Evolutionary conservation across 495 filamentous ascomycete genomes (phyloP).

Genomic region (Penicillium chermesinum): DNA sequence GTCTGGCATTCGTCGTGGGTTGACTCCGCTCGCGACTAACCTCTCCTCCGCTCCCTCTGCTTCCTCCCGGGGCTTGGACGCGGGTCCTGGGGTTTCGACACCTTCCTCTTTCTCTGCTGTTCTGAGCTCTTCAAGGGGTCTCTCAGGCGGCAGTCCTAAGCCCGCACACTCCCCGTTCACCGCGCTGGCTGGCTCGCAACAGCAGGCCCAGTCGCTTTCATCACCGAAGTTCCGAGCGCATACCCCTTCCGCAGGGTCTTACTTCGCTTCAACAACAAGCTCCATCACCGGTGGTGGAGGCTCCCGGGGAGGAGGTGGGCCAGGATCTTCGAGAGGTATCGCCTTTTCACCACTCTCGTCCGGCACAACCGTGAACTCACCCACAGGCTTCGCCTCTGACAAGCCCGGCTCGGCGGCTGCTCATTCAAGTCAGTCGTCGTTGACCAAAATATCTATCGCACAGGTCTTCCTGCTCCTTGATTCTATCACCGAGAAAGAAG

Average conservation of each 20-base stretch:
- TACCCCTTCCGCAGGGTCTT: constrained; percentile 55
- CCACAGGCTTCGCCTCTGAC: constrained; percentile 52
- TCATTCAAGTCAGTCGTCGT: constrained; percentile 47
- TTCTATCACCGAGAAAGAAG: constrained; percentile 88
- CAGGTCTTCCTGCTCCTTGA: constrained; percentile 92
- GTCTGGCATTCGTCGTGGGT: constrained; percentile 53
- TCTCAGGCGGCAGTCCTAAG: constrained; percentile 46
- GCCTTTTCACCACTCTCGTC: constrained; percentile 61
- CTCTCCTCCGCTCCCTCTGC: constrained; percentile 44
- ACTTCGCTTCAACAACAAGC: constrained; percentile 50
- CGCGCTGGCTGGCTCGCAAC: constrained; percentile 55
- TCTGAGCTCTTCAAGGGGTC: constrained; percentile 45
- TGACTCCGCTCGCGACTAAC: constrained; percentile 60
- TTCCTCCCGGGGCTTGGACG: constrained; percentile 39
- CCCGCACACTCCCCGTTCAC: constrained; percentile 50
- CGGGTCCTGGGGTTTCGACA: constrained; percentile 43
- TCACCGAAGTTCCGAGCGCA: constrained; percentile 56
- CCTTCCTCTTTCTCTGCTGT: constrained; percentile 55
- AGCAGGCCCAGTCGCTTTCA: constrained; percentile 51
- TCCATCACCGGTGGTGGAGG: constrained; percentile 57
- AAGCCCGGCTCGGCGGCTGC: constrained; percentile 41
- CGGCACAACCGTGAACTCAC: constrained; percentile 57
- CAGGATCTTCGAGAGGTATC: constrained; percentile 50
- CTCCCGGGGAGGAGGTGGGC: constrained; percentile 55
- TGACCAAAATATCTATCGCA: constrained; percentile 82